These are phyloP conservation scores for Pyrrhoderma noxium DNA, from an alignment of 1,284 basidiomycete species.

Conservation along the genomic window DNA sequence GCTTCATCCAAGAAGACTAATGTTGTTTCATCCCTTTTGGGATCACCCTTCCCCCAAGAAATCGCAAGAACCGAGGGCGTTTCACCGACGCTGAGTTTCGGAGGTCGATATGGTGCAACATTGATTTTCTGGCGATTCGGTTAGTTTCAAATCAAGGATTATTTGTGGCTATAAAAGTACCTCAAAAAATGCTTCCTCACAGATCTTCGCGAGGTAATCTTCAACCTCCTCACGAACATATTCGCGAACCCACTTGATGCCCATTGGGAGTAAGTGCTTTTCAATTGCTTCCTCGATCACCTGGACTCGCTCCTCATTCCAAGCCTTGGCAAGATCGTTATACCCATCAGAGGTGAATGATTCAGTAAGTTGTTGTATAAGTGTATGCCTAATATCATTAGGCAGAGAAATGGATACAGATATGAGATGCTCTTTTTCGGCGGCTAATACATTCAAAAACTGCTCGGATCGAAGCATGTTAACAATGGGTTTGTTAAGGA, in stretches of 20 bases:
- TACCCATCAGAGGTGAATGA: conserved; percentile 84
- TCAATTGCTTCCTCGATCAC: conserved; percentile 77
- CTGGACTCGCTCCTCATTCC: conserved; percentile 84
- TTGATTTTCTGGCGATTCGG: conserved; percentile 52
- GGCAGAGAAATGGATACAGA: conserved; percentile 69
- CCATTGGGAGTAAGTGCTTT: conserved; percentile 76
- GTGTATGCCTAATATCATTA: conserved; percentile 50
- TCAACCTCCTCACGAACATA: conserved; percentile 88
- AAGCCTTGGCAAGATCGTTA: conserved; percentile 80
- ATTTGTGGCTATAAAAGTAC: conserved; percentile 37
- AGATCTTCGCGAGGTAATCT: conserved; percentile 67
- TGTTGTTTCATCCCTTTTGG: conserved; percentile 82
- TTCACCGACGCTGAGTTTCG: conserved; percentile 60
- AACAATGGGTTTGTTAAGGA: conserved; percentile 74
- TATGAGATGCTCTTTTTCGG: conserved; percentile 85
- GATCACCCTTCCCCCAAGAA: conserved; percentile 94
- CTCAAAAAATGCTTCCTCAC: conserved; percentile 61
- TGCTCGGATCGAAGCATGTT: conserved; percentile 65
- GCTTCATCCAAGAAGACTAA: conserved; percentile 83
- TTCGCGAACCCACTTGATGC: conserved; percentile 83
- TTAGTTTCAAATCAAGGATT: conserved; percentile 14
- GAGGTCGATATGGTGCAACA: conserved; percentile 64
- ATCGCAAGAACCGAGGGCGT: conserved; percentile 84
- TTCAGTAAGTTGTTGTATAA: conserved; percentile 71
- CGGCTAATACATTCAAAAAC: conserved; percentile 87